Base-by-base conservation (phyloP, 2,329 filamentous ascomycete genomes). In the Graphilbum sp. region DNA sequence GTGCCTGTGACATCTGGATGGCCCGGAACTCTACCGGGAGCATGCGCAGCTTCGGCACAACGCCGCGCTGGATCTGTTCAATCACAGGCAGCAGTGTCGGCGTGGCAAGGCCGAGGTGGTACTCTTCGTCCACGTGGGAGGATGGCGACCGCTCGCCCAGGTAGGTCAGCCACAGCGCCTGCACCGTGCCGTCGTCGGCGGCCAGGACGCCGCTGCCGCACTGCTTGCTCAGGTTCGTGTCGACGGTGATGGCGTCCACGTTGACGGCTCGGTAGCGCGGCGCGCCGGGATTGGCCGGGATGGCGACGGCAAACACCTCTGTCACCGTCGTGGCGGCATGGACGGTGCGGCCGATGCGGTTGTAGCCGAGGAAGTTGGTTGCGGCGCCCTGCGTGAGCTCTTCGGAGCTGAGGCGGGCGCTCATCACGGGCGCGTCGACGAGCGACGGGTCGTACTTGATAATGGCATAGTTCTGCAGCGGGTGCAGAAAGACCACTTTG, bases 341-440 rank as follows among this genome's bases (percentile, higher is more conserved):
- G 4, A 96, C 88, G 31, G 95, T 84, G 27, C 88, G 76, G 43
- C 88, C 79, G 47, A 95, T 96, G 47, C 92, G 79, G 54, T 98
- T 98, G 63, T 94, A 92, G n/a, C 90, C 92, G 45, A 98, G 81
- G 59, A 98, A 98, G 47, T 94, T 87, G 0, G 87, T 95, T 41
- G 88, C 80, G 35, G 87, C 84, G 27, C 90, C 90, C 61, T 96
- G 90, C 37, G 85, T 87, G 54, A 96, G 85, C 49, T 77, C 75
- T 40, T 83, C 75, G 6, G 67, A 75, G 51, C 85, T 85, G 36
- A 98, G 69, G 49, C 75, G 82, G 5, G 92, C 90, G 46, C 82
- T 88, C 62, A 87, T 74, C 12, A 98, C 87, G 1, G 90, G 87
- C 2, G 88, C 90, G 51, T 93, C 75, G n/a, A 96, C 92, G 16